Conservation (phyloP, 2,329 filamentous ascomycete genomes). For the Colletotrichum gigasporum region DNA sequence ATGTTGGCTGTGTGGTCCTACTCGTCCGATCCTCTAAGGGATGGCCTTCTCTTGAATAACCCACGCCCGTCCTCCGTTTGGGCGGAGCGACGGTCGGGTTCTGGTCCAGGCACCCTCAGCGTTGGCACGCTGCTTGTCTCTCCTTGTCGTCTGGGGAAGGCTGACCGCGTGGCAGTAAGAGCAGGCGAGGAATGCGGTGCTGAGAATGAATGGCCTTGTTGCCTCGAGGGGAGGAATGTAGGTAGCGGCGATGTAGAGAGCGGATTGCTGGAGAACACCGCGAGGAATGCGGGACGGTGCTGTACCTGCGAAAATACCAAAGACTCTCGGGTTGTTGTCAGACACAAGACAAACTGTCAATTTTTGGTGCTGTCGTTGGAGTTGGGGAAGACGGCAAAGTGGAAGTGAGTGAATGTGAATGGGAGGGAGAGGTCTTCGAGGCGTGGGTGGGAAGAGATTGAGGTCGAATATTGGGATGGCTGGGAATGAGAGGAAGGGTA, state of each 20-base stretch:
- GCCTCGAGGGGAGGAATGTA: slow-evolving; percentile 4
- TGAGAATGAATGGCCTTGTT: neutral
- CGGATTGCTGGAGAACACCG: slow-evolving; percentile 26
- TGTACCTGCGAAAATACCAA: slow-evolving; percentile 17
- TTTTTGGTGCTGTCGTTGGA: slow-evolving; percentile 12
- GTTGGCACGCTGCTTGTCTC: slow-evolving; percentile 28
- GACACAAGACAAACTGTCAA: slow-evolving; percentile 29
- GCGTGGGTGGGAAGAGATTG: slow-evolving; percentile 23
- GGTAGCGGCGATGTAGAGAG: neutral
- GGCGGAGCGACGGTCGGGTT: slow-evolving; percentile 34
- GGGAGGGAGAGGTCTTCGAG: slow-evolving; percentile 21
- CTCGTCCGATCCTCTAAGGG: slow-evolving; percentile 25
- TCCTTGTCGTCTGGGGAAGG: slow-evolving; percentile 10
- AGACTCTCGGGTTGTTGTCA: slow-evolving; percentile 15
- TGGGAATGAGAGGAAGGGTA: slow-evolving; percentile 15
- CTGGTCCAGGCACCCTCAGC: slow-evolving; percentile 28
- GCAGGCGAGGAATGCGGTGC: slow-evolving; percentile 4
- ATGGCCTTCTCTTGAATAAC: slow-evolving; percentile 8
- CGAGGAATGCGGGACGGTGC: slow-evolving; percentile 33
- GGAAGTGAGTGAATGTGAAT: slow-evolving; percentile 4
- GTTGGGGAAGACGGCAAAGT: slow-evolving; percentile 17
- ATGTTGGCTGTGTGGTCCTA: slow-evolving; percentile 33
- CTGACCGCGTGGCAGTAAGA: neutral
- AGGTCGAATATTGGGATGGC: too few relatives aligned
- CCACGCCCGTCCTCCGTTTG: slow-evolving; percentile 34